Evolutionary conservation across 2,329 filamentous ascomycete genomes (phyloP).

Genomic region (Cladosporium sp.): DNA sequence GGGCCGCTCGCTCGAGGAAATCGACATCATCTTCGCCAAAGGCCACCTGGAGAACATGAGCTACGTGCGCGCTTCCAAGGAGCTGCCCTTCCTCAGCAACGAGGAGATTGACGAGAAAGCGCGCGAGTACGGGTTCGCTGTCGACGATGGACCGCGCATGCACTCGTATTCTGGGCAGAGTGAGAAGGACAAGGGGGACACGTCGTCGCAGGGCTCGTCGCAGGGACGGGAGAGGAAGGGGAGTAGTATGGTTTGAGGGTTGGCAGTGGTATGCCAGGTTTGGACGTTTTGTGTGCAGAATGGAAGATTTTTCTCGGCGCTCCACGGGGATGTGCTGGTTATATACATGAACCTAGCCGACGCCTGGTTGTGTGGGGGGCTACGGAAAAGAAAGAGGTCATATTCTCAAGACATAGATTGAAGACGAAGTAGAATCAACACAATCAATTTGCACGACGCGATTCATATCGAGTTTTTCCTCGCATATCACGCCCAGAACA

Average conservation of each 20-base stretch:
- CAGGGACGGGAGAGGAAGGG: not conserved
- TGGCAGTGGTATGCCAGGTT: not conserved
- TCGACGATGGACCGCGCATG: not conserved
- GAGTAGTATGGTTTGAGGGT: not conserved
- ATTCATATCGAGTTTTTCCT: too few relatives aligned
- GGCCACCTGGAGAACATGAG: conserved; percentile 26
- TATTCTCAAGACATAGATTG: too few relatives aligned
- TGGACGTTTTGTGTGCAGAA: too few relatives aligned
- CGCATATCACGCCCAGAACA: too few relatives aligned
- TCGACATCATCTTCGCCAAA: conserved; percentile 20
- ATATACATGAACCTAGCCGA: too few relatives aligned
- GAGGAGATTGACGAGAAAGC: conserved; percentile 32
- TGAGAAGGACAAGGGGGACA: conserved; percentile 2
- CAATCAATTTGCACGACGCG: too few relatives aligned
- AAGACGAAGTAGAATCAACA: too few relatives aligned
- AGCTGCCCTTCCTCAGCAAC: conserved; percentile 33
- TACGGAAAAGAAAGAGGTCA: too few relatives aligned
- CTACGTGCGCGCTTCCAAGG: conserved; percentile 35
- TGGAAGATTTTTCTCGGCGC: too few relatives aligned
- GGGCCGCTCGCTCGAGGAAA: conserved; percentile 13
- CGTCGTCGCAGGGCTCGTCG: not conserved
- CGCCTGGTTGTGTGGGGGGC: too few relatives aligned
- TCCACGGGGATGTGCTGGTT: too few relatives aligned
- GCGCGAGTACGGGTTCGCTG: conserved; percentile 27
- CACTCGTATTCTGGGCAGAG: not conserved